Percentiles rank a stretch among this genome's conserved stretches.
Conservation (phyloP, 176 grass and related monocot species). For the Poa pratensis region DNA sequence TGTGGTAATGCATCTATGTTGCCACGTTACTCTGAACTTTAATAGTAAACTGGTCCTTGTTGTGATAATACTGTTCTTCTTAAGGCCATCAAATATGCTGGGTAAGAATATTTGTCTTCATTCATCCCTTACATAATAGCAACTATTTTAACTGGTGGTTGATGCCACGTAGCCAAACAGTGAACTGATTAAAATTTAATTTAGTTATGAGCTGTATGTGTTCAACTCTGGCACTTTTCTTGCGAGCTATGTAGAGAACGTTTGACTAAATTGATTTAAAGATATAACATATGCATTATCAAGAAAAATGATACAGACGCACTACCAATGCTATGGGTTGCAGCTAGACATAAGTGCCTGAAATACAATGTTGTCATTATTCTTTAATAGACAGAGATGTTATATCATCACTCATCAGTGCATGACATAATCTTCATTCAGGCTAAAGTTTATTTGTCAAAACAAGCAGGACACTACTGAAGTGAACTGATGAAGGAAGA, state of each 20-base stretch:
- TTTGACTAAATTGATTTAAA: background rate
- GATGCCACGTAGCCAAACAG: background rate
- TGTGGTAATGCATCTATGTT: background rate
- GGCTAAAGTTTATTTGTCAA: background rate
- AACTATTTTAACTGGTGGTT: too few relatives aligned
- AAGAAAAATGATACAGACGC: background rate
- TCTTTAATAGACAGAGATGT: background rate
- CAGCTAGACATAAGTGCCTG: too few relatives aligned
- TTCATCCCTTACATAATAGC: background rate
- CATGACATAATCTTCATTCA: background rate
- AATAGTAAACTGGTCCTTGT: background rate
- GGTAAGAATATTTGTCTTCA: background rate
- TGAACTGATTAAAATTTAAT: background rate
- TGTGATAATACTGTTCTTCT: too few relatives aligned
- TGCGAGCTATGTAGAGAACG: background rate
- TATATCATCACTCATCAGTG: background rate
- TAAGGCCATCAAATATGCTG: background rate
- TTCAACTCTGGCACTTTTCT: background rate
- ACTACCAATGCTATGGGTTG: background rate
- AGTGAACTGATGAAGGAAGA: constrained; percentile 40
- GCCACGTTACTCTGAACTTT: background rate
- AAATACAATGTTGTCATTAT: too few relatives aligned
- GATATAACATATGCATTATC: background rate
- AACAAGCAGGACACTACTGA: background rate
- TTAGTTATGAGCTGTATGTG: background rate